Evolutionary conservation across 2,329 filamentous ascomycete genomes (phyloP).

Genomic region (Cylindrodendrum hubeiense): DNA sequence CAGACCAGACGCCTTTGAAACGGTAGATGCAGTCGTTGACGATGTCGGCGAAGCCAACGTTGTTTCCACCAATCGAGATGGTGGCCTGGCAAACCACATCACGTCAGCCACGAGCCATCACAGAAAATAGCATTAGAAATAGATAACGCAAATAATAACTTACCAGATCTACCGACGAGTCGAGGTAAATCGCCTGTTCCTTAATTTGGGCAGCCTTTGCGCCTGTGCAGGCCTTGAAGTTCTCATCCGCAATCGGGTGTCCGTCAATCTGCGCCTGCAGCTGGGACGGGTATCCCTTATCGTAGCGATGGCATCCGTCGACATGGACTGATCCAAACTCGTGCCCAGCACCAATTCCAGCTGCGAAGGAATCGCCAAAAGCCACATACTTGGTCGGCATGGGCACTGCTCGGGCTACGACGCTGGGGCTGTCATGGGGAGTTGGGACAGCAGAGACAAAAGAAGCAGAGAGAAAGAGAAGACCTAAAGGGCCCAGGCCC

Average conservation of each 20-base stretch:
- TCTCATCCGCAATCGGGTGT: neutral
- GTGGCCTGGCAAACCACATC: neutral
- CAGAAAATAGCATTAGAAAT: neutral
- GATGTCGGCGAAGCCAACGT: constrained; percentile 2
- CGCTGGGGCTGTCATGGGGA: neutral
- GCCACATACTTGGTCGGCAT: neutral
- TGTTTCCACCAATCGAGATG: neutral
- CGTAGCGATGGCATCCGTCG: constrained; percentile 15
- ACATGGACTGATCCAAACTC: constrained; percentile 7
- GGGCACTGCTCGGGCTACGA: neutral
- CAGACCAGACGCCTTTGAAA: constrained; percentile 4
- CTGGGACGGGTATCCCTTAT: neutral
- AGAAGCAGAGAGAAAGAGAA: neutral
- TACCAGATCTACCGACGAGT: neutral
- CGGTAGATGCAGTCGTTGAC: constrained; percentile 17
- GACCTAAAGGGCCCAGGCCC: neutral
- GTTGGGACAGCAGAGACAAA: neutral
- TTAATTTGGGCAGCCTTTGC: neutral
- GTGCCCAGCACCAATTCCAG: constrained; percentile 3
- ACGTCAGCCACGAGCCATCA: neutral
- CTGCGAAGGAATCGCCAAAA: constrained; percentile 2
- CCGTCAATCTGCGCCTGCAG: neutral
- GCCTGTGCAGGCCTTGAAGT: neutral
- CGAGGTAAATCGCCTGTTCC: neutral
- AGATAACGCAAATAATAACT: neutral